Evolutionary conservation across 1,284 basidiomycete genomes (phyloP).

Genomic region (Trametes pubescens): DNA sequence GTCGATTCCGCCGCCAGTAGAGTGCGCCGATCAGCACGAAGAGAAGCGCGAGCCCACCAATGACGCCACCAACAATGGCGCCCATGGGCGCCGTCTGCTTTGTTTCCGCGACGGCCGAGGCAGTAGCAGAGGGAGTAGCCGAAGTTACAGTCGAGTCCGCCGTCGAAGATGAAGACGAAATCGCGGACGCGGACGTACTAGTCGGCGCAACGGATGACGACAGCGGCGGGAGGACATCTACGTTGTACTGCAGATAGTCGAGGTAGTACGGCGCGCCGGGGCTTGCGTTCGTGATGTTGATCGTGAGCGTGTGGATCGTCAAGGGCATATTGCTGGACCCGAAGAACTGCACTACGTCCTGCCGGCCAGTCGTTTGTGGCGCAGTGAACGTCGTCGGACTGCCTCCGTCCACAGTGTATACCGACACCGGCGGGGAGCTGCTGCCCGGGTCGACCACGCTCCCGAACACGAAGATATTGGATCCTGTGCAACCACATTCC

Average conservation of each 20-base stretch:
- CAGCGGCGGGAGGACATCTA: neutral
- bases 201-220: neutral
- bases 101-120: neutral
- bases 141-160: neutral
- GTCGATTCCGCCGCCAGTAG: slow-evolving; percentile 8
- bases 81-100: slow-evolving; percentile 7
- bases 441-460: slow-evolving; percentile 5
- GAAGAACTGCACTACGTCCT: slow-evolving; percentile 14
- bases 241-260: slow-evolving; percentile 10
- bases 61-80: slow-evolving; percentile 11
- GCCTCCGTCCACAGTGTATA: slow-evolving; percentile 15
- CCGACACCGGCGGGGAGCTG: slow-evolving; percentile 1
- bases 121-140: neutral
- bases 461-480: slow-evolving; percentile 6
- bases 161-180: neutral
- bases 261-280: slow-evolving; percentile 10
- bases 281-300: slow-evolving; percentile 8
- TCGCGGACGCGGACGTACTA: neutral
- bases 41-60: slow-evolving; percentile 7
- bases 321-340: slow-evolving; percentile 5
- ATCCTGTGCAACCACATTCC: neutral
- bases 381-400: slow-evolving; percentile 12
- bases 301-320: slow-evolving; percentile 10
- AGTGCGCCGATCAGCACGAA: slow-evolving; percentile 6
- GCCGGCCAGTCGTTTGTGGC: neutral